Conservation (phyloP, 1,284 basidiomycete species). For the Baeospora myosura region DNA sequence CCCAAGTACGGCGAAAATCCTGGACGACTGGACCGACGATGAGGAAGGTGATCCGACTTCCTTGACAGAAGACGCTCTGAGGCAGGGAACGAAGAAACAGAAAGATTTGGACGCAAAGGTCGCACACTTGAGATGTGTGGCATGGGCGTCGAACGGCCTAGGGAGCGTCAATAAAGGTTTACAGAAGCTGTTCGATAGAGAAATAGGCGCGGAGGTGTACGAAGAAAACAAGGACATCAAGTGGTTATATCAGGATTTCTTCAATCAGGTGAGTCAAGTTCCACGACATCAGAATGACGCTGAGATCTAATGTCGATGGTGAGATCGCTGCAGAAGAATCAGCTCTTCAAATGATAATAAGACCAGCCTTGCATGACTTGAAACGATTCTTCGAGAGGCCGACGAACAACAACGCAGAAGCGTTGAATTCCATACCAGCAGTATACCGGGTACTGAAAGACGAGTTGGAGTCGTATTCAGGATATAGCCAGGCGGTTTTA, state of each 20-base stretch:
- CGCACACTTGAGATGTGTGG: background rate
- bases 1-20: no score
- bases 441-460: background rate
- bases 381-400: conserved; percentile 4
- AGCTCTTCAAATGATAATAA: conserved; percentile 14
- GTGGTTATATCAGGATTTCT: background rate
- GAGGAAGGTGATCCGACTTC: no score
- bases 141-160: background rate
- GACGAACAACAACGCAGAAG: background rate
- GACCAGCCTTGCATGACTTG: conserved; percentile 6
- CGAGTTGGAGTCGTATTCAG: background rate
- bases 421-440: background rate
- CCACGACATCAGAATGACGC: background rate
- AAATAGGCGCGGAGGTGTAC: background rate
- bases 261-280: background rate
- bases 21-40: no score
- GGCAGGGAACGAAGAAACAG: background rate
- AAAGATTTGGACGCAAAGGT: background rate
- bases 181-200: background rate
- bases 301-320: background rate
- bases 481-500: background rate
- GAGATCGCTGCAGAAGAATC: conserved; percentile 19
- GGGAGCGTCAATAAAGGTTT: background rate
- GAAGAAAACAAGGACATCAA: no score
- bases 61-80: background rate